Evolutionary conservation across 2,329 filamentous ascomycete genomes (phyloP).

Genomic region (Penicillium hesseltinei): DNA sequence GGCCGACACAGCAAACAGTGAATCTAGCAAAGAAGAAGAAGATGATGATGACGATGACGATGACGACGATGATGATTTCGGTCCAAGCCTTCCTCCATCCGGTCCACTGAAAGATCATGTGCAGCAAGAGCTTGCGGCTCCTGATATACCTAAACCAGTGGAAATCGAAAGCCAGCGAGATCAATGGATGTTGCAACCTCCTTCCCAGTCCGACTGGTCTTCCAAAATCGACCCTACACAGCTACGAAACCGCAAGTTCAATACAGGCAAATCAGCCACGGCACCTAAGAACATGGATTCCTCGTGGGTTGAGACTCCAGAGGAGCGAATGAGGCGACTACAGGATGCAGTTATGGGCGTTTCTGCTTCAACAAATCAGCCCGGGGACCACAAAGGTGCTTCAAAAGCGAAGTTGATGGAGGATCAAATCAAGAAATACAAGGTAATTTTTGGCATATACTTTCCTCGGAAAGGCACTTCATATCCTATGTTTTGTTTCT

Average conservation of each 20-base stretch:
- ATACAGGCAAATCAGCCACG: conserved; percentile 61
- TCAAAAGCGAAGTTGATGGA: conserved; percentile 30
- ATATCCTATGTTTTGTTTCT: neutral
- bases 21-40: conserved; percentile 34
- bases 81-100: conserved; percentile 38
- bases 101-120: conserved; percentile 7
- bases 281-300: conserved; percentile 46
- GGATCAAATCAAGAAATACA: conserved; percentile 56
- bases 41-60: conserved; percentile 32
- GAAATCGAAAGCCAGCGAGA: conserved; percentile 61
- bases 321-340: conserved; percentile 77
- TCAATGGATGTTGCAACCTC: conserved; percentile 79
- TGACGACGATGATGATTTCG: conserved; percentile 45
- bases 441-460: conserved; percentile 41
- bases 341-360: conserved; percentile 81
- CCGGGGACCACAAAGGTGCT: conserved; percentile 7
- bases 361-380: conserved; percentile 27
- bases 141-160: conserved; percentile 18
- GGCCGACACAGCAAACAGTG: conserved; percentile 20
- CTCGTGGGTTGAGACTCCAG: conserved; percentile 89
- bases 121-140: neutral
- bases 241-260: conserved; percentile 77
- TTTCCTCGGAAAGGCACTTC: too few species aligned
- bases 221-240: conserved; percentile 78
- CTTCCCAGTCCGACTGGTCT: conserved; percentile 52